These are phyloP conservation scores for Colletotrichum coccodes DNA, from an alignment of 2,329 filamentous ascomycete genomes.

Conservation along the genomic window DNA sequence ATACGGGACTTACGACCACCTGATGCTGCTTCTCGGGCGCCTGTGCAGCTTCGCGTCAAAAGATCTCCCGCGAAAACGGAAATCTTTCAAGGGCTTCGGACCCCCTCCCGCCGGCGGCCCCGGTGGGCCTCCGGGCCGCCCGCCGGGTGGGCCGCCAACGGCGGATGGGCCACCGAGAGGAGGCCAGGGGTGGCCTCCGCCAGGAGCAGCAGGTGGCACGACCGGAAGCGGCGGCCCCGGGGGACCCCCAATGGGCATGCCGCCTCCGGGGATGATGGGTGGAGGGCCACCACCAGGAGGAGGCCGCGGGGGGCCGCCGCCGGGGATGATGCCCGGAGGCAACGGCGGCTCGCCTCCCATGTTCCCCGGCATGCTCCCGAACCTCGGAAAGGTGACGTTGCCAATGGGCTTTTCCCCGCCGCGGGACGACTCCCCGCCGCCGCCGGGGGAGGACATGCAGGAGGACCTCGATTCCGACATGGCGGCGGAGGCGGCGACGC, in stretches of 20 bases:
- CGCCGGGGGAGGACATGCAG: conserved; percentile 49
- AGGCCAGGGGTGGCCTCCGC: conserved; percentile 14
- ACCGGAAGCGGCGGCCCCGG: conserved; percentile 10
- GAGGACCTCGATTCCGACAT: conserved; percentile 70
- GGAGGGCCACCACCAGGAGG: conserved; percentile 27
- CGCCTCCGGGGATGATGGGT: conserved; percentile 5
- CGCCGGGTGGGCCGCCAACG: conserved; percentile 42
- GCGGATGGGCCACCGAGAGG: conserved; percentile 8
- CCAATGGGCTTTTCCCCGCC: conserved; percentile 67
- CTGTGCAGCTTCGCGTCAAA: conserved; percentile 81
- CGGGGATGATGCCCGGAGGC: conserved; percentile 33
- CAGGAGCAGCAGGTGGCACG: conserved; percentile 18
- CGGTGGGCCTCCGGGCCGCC: conserved; percentile 42
- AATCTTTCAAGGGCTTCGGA: conserved; percentile 68
- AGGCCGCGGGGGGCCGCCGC: conserved; percentile 18
- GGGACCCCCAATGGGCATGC: conserved; percentile 7
- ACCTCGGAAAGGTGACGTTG: conserved; percentile 58
- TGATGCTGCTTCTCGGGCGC: conserved; percentile 83
- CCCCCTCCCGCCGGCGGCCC: conserved; percentile 44
- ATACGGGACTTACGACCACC: conserved; percentile 89
- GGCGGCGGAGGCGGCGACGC: conserved; percentile 74
- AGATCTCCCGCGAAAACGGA: conserved; percentile 83
- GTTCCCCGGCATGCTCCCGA: conserved; percentile 67
- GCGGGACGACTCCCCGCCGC: conserved; percentile 51
- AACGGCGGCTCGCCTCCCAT: conserved; percentile 51